Conservation (phyloP, 2,329 filamentous ascomycete genomes). For the Cladophialophora yegresii region DNA sequence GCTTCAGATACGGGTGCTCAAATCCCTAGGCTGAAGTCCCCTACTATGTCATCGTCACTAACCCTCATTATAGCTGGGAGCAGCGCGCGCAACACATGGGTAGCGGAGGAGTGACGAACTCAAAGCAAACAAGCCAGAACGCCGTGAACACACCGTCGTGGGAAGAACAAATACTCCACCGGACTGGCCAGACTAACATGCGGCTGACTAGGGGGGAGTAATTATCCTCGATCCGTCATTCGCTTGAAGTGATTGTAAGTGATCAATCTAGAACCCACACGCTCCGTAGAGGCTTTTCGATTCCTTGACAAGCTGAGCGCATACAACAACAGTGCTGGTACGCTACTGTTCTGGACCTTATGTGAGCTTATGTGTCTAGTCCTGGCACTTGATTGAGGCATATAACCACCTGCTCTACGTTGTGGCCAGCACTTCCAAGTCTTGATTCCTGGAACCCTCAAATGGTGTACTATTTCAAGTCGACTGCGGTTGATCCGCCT, state of each 20-base stretch:
- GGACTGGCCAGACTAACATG: background rate
- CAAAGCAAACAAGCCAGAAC: background rate
- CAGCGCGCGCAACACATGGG: background rate
- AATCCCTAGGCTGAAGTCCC: background rate
- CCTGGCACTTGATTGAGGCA: background rate
- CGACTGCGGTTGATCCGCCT: conserved; percentile 75
- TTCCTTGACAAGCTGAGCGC: background rate
- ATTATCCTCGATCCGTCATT: background rate
- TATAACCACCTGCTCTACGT: background rate
- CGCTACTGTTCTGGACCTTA: background rate
- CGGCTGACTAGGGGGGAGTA: background rate
- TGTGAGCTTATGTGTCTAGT: background rate
- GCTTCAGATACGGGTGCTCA: background rate
- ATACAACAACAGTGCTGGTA: background rate
- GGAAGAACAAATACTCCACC: background rate
- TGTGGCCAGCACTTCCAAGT: background rate
- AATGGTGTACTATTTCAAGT: conserved; percentile 98
- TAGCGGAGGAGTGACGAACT: background rate
- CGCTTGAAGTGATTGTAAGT: background rate
- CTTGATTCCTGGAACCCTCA: background rate
- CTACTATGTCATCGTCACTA: background rate
- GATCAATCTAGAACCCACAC: background rate
- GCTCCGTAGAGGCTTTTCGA: background rate
- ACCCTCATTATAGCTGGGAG: background rate
- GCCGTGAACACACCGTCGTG: too few relatives aligned